phyloP scores from a whole-genome alignment of 2,329 filamentous ascomycete species.

The Sarocladium strictum region DNA sequence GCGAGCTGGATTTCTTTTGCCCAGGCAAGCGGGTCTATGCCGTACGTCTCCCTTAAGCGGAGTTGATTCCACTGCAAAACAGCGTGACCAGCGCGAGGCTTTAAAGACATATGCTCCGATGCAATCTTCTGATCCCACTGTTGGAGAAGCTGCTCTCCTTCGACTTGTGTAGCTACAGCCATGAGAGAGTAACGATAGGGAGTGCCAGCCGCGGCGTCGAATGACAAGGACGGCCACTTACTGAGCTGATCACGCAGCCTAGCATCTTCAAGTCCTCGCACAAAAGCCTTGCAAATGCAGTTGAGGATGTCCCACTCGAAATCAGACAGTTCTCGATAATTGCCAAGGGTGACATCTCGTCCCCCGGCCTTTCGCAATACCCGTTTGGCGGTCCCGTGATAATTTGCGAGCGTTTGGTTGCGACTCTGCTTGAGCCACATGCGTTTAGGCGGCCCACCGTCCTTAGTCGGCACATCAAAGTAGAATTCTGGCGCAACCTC shows the following conservation, averaged over 20 bases:
- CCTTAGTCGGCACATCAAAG: constrained; percentile 17
- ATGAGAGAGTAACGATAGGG: constrained; percentile 41
- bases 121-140: constrained; percentile 20
- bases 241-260: constrained; percentile 38
- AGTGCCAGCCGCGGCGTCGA: constrained; percentile 19
- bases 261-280: constrained; percentile 45
- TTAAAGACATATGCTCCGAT: constrained; percentile 14
- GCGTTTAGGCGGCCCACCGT: constrained; percentile 14
- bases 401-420: constrained; percentile 36
- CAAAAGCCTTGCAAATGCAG: constrained; percentile 46
- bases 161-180: constrained; percentile 47
- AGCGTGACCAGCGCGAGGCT: constrained; percentile 24
- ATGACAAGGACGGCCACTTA: constrained; percentile 40
- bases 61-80: constrained; percentile 41
- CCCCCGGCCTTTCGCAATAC: constrained; percentile 41
- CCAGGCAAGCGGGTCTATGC: constrained; percentile 41
- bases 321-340: constrained; percentile 32
- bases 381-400: constrained; percentile 44
- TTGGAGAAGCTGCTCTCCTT: constrained; percentile 46
- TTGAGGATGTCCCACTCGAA: constrained; percentile 44
- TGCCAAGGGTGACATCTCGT: constrained; percentile 44
- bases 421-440: constrained; percentile 35
- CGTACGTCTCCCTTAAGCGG: constrained; percentile 33
- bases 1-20: constrained; percentile 46
- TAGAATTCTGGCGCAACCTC: constrained; percentile 11